phyloP scores from a whole-genome alignment of 139 green algal species.

The Volvox africanus region DNA sequence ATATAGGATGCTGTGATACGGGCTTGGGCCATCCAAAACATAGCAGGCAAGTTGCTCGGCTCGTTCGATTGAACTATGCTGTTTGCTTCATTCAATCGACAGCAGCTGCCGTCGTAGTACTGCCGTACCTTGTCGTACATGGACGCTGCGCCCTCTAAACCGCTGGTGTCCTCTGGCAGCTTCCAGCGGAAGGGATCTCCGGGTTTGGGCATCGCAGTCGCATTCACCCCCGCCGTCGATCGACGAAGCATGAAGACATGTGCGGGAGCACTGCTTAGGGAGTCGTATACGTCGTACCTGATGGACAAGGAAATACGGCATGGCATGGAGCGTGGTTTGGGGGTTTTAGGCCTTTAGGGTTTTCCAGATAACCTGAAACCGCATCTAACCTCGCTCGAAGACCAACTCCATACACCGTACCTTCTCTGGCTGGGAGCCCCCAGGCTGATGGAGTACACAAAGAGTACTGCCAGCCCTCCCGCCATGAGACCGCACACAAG shows the following conservation, averaged over 20 bases:
- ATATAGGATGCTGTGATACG: too few species aligned
- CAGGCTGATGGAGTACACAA: not conserved
- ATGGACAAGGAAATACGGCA: not conserved
- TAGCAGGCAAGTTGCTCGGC: too few species aligned
- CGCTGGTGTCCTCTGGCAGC: conserved; percentile 45
- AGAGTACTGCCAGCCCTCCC: conserved; percentile 7
- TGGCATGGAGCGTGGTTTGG: too few species aligned
- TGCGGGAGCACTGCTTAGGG: not conserved
- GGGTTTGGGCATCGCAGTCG: not conserved
- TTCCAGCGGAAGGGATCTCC: conserved; percentile 44
- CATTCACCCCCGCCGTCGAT: not conserved
- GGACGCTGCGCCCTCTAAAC: conserved; percentile 8
- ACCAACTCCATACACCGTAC: not conserved
- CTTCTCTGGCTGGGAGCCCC: not conserved
- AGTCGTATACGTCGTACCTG: conserved; percentile 45
- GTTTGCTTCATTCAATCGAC: too few species aligned
- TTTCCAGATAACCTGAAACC: too few species aligned
- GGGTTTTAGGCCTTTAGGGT: too few species aligned
- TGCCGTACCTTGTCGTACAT: conserved; percentile 33
- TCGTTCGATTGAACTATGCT: too few species aligned
- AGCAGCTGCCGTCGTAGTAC: too few species aligned
- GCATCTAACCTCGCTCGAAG: too few species aligned
- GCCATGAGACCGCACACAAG: conserved; percentile 18
- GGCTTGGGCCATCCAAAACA: too few species aligned
- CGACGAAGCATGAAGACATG: conserved; percentile 20